A percentile compares a stretch with the other conserved stretches of the same genome.
These are phyloP conservation scores for Fusarium irregulare DNA, from an alignment of 2,329 filamentous ascomycete species.

Conservation along the genomic window DNA sequence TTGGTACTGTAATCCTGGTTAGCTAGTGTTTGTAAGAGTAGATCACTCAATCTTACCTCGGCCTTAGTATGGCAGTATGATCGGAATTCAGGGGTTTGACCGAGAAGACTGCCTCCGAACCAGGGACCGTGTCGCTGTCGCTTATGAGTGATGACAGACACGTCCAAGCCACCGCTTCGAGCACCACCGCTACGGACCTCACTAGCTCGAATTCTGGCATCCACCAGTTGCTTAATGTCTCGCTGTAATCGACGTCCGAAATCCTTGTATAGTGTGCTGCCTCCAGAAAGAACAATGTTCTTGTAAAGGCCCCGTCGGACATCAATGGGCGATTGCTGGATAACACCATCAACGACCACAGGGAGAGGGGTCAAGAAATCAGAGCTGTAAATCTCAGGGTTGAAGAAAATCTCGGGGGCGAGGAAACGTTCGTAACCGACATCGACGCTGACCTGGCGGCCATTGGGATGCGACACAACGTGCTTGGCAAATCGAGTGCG, in stretches of 20 bases:
- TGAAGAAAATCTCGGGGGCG: slow-evolving; percentile 99
- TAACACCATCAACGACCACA: slow-evolving; percentile 93
- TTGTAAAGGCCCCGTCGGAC: slow-evolving; percentile 98
- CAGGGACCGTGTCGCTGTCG: slow-evolving; percentile 96
- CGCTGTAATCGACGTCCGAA: slow-evolving; percentile 95
- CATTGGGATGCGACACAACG: slow-evolving; percentile 85
- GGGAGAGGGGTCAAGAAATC: slow-evolving; percentile 97
- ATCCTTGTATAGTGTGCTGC: slow-evolving; percentile 98
- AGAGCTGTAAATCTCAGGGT: slow-evolving; percentile 98
- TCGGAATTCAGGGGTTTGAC: slow-evolving; percentile 97
- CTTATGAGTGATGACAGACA: slow-evolving; percentile 98
- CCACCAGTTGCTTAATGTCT: slow-evolving; percentile 96
- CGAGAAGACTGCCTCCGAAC: slow-evolving; percentile 97
- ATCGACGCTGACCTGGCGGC: slow-evolving; percentile 85
- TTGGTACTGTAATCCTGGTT: slow-evolving; percentile 72
- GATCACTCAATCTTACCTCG: slow-evolving; percentile 60
- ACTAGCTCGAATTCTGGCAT: slow-evolving; percentile 90
- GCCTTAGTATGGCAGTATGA: slow-evolving; percentile 98
- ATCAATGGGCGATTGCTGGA: slow-evolving; percentile 97
- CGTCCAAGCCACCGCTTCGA: slow-evolving; percentile 92
- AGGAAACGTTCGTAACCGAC: slow-evolving; percentile 98
- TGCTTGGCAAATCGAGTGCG: slow-evolving; percentile 92
- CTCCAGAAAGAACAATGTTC: slow-evolving; percentile 98
- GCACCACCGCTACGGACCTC: slow-evolving; percentile 92
- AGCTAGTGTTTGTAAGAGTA: slow-evolving; percentile 3